These are phyloP conservation scores for Candida insectorum DNA, from an alignment of 805 yeast species.

Conservation along the genomic window DNA sequence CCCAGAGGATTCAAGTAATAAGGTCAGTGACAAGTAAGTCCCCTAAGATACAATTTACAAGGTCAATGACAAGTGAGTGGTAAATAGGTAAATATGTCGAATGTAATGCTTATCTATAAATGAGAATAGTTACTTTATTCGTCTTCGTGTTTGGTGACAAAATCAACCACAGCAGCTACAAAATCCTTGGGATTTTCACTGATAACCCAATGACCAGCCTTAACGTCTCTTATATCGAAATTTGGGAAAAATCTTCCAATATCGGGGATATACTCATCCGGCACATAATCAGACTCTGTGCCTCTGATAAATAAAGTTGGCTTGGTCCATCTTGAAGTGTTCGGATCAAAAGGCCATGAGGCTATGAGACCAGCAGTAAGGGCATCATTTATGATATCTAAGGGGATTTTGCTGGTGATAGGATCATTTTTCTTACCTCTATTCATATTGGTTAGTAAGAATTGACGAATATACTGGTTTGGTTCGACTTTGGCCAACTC, in stretches of 20 bases:
- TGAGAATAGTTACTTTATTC: constrained; percentile 4
- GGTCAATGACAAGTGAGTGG: no score
- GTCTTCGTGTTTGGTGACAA: constrained; percentile 50
- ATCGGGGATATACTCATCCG: constrained; percentile 74
- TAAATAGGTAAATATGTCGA: constrained; percentile 3
- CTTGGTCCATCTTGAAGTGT: constrained; percentile 46
- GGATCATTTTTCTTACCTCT: constrained; percentile 39
- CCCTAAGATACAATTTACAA: no score
- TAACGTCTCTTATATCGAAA: constrained; percentile 69
- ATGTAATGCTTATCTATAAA: no score
- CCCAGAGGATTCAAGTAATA: constrained; percentile 25
- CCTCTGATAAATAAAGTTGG: constrained; percentile 84
- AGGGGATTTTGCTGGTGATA: constrained; percentile 60
- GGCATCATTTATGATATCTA: constrained; percentile 62
- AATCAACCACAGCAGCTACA: constrained; percentile 57
- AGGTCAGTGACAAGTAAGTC: constrained; percentile 24
- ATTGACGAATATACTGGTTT: constrained; percentile 62
- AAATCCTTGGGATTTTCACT: constrained; percentile 83
- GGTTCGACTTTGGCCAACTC: constrained; percentile 62
- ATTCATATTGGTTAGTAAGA: constrained; percentile 66
- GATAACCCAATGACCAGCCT: constrained; percentile 92
- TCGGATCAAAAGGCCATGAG: constrained; percentile 70
- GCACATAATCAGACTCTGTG: constrained; percentile 66
- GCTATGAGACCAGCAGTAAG: constrained; percentile 66
- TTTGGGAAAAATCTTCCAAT: constrained; percentile 78